These are phyloP conservation scores for Allomyces arbusculus DNA, from an alignment of 192 early-diverging fungal genomes.

Conservation along the genomic window DNA sequence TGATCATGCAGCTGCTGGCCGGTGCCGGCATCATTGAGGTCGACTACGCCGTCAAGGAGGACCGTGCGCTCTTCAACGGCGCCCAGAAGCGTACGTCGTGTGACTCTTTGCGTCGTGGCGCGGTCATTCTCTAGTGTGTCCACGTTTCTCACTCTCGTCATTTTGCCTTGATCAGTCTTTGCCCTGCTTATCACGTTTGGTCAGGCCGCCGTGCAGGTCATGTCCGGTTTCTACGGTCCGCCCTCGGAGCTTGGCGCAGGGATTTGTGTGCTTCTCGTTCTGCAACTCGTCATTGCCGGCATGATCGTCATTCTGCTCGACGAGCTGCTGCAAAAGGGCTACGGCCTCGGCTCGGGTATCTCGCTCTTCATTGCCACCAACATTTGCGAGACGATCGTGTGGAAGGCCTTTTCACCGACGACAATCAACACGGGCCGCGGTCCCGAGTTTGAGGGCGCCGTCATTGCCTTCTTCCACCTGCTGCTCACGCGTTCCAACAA, in stretches of 20 bases:
- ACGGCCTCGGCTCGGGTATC: conserved; percentile 98
- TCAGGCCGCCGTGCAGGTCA: conserved; percentile 92
- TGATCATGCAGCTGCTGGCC: conserved; percentile 99
- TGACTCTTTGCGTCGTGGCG: conserved; percentile 11
- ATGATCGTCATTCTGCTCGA: conserved; percentile 95
- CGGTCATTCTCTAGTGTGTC: conserved; percentile 44
- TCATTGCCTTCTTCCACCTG: conserved; percentile 85
- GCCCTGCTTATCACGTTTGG: conserved; percentile 98
- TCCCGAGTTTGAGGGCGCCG: conserved; percentile 96
- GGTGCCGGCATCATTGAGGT: conserved; percentile 98
- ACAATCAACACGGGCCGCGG: conserved; percentile 95
- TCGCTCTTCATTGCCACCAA: conserved; percentile 99
- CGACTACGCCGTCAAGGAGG: conserved; percentile 95
- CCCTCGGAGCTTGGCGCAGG: conserved; percentile 91
- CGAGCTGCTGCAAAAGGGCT: conserved; percentile 99
- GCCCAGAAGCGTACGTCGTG: conserved; percentile 59
- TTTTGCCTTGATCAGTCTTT: conserved; percentile 37
- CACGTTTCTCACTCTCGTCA: conserved; percentile 30
- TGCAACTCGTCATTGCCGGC: conserved; percentile 92
- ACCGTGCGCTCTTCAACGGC: conserved; percentile 95
- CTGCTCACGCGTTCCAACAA: conserved; percentile 90
- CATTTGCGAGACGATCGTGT: conserved; percentile 98
- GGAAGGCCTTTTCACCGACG: conserved; percentile 95
- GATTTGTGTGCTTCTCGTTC: conserved; percentile 84
- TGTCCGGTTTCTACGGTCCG: conserved; percentile 93